A percentile compares a stretch with the other conserved stretches of the same genome.
Evolutionary conservation across 2,329 filamentous ascomycete genomes (phyloP).

Genomic region (Purpureocillium takamizusanense): DNA sequence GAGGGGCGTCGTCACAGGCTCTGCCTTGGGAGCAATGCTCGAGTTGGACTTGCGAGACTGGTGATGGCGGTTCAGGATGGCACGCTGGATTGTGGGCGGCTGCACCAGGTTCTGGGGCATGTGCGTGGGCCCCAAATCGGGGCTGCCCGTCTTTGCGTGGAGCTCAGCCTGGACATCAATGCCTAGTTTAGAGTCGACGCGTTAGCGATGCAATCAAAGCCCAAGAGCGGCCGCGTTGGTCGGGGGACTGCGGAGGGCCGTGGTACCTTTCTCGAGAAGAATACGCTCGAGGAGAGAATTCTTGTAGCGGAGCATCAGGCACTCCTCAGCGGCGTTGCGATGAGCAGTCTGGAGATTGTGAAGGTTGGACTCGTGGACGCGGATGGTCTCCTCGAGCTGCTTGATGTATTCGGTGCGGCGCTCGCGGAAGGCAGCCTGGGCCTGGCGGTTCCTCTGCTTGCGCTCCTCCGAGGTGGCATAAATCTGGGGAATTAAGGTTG

Average conservation of each 20-base stretch:
- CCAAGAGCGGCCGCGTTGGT: background rate
- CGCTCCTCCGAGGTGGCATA: constrained; percentile 98
- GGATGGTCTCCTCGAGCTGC: constrained; percentile 94
- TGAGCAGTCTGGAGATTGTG: constrained; percentile 91
- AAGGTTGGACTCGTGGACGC: constrained; percentile 89
- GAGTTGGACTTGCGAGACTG: constrained; percentile 62
- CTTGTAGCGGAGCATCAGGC: constrained; percentile 96
- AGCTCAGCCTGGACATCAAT: constrained; percentile 97
- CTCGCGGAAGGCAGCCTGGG: constrained; percentile 94
- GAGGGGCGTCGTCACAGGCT: constrained; percentile 39
- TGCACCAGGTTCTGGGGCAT: constrained; percentile 61
- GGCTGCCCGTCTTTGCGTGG: constrained; percentile 83
- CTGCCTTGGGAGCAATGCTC: constrained; percentile 66
- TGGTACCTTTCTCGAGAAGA: constrained; percentile 81
- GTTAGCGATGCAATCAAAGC: background rate
- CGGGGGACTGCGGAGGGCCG: background rate
- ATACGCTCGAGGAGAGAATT: constrained; percentile 94
- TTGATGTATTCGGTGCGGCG: constrained; percentile 98
- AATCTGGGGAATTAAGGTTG: constrained; percentile 48
- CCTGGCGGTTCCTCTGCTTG: constrained; percentile 94
- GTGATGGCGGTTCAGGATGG: constrained; percentile 74
- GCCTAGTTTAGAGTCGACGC: constrained; percentile 39
- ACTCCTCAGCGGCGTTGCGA: constrained; percentile 89
- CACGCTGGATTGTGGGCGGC: constrained; percentile 68
- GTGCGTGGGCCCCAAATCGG: constrained; percentile 63